phyloP scores from a whole-genome alignment of 805 yeast genomes.

The Cephaloascus albidus region DNA sequence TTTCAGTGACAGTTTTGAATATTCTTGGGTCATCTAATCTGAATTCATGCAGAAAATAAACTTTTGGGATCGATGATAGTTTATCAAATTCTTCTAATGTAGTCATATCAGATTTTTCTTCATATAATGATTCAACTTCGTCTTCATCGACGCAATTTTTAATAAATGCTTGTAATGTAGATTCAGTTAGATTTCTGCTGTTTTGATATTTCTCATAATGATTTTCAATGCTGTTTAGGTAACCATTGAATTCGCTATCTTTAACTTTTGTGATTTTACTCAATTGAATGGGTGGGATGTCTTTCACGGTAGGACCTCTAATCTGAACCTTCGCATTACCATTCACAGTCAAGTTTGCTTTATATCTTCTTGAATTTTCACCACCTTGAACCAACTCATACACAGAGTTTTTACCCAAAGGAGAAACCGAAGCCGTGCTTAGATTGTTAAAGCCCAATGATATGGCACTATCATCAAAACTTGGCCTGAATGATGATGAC shows the following conservation, averaged over 20 bases:
- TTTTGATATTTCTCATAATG: constrained; percentile 36
- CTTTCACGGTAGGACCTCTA: constrained; percentile 64
- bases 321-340: constrained; percentile 39
- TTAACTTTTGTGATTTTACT: constrained; percentile 39
- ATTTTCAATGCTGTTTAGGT: constrained; percentile 29
- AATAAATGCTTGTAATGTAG: constrained; percentile 27
- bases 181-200: constrained; percentile 31
- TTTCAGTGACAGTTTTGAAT: constrained; percentile 66
- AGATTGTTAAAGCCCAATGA: constrained; percentile 29
- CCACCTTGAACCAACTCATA: constrained; percentile 64
- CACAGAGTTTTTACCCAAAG: constrained; percentile 68
- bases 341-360: constrained; percentile 24
- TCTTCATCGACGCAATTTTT: constrained; percentile 12
- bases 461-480: constrained; percentile 23
- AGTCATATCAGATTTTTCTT: constrained; percentile 1
- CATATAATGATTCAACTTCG: constrained; percentile 2
- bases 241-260: constrained; percentile 31
- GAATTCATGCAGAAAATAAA: constrained; percentile 61
- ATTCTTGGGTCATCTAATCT: constrained; percentile 82
- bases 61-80: constrained; percentile 49
- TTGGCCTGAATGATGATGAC: constrained; percentile 15
- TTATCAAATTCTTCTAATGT: constrained; percentile 6
- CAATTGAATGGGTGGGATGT: constrained; percentile 76
- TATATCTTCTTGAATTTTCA: constrained; percentile 27
- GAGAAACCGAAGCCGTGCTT: constrained; percentile 32